Conservation (phyloP, 2,329 filamentous ascomycete genomes). For the Fusarium oligoseptatum region DNA sequence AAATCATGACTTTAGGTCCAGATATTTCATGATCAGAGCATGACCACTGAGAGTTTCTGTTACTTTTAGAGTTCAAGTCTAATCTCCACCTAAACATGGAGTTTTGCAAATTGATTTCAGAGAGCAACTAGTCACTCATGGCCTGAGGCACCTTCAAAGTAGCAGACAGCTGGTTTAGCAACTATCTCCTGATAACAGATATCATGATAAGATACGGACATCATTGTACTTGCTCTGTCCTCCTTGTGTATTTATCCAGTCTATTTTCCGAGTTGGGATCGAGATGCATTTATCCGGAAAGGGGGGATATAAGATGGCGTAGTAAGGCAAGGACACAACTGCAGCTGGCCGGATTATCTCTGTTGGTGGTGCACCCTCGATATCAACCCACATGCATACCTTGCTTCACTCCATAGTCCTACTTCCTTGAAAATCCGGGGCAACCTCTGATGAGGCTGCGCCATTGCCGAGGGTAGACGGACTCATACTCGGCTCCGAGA, state of each 20-base stretch:
- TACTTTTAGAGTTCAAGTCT: neutral
- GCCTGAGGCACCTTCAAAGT: neutral
- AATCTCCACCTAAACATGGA: rapidly evolving
- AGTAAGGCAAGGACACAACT: neutral
- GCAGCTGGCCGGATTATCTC: neutral
- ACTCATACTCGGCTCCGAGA: neutral
- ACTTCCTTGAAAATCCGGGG: neutral
- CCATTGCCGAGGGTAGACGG: neutral
- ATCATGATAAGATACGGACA: neutral
- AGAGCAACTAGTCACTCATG: too few relatives aligned
- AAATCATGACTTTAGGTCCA: neutral
- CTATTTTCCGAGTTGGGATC: neutral
- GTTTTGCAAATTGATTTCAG: neutral
- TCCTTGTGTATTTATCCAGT: neutral
- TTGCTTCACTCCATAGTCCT: neutral
- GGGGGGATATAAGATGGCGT: neutral
- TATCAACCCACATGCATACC: neutral
- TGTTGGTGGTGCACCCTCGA: neutral
- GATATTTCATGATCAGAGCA: neutral
- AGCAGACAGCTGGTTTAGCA: neutral
- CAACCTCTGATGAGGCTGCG: neutral
- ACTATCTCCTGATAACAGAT: neutral
- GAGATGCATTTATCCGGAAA: neutral
- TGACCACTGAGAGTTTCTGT: neutral
- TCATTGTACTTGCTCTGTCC: neutral